Conservation (phyloP, 495 filamentous ascomycete species). For the Trichoderma erinaceum region DNA sequence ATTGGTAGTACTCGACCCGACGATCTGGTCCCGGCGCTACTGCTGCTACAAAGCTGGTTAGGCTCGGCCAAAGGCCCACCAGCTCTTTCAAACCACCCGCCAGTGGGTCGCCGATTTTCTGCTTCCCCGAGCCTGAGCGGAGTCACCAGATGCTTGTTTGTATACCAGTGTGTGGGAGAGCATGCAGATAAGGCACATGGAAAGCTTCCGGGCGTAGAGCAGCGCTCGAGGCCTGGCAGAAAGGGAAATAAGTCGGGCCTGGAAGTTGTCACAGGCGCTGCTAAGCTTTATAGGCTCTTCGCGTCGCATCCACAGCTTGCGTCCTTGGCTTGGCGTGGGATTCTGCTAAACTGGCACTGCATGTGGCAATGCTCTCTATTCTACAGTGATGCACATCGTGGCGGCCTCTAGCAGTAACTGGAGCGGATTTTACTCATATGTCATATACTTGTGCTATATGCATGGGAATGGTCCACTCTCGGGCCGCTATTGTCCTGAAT, state of each 20-base stretch:
- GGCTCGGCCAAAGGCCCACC: not conserved
- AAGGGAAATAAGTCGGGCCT: not conserved
- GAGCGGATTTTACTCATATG: not conserved
- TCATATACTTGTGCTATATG: not conserved
- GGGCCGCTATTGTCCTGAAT: not conserved
- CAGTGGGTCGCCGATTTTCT: not conserved
- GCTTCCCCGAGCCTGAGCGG: not conserved
- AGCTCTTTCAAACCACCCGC: not conserved
- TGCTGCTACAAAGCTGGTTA: constrained; percentile 3
- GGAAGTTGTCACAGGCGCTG: not conserved
- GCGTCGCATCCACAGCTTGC: not conserved
- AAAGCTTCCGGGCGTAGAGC: not conserved
- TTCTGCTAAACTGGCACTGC: not conserved
- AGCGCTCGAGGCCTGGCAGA: not conserved
- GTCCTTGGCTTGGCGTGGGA: not conserved
- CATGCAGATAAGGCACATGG: not conserved
- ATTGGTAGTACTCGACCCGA: constrained; percentile 9
- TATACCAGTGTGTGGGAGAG: not conserved
- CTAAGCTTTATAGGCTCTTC: not conserved
- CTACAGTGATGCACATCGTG: not conserved
- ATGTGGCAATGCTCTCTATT: not conserved
- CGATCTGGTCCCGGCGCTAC: constrained; percentile 11
- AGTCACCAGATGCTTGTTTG: not conserved
- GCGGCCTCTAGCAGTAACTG: not conserved
- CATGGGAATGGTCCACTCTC: not conserved